A percentile compares a stretch with the other conserved stretches of the same genome.
Evolutionary conservation across 1,284 basidiomycete species (phyloP).

Genomic region (Leccinum pachyderme): DNA sequence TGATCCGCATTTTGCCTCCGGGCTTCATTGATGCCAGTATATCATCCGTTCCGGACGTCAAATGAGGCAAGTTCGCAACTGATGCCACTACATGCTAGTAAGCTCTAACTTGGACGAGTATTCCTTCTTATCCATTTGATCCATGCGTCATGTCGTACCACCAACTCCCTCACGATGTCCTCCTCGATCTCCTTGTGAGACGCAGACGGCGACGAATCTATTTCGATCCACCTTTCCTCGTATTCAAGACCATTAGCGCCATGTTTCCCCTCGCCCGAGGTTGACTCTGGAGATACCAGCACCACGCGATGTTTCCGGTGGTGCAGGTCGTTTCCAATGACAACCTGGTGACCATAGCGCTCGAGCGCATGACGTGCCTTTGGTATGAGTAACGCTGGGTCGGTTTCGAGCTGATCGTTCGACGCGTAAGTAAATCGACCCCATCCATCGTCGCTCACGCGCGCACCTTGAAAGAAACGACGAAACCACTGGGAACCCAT

Average conservation of each 20-base stretch:
- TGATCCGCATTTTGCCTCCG: neutral
- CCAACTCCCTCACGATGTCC: conserved; percentile 79
- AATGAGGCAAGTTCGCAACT: neutral
- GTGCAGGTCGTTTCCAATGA: conserved; percentile 94
- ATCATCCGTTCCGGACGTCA: neutral
- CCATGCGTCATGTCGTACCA: conserved; percentile 76
- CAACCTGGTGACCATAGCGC: conserved; percentile 95
- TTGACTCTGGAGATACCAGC: conserved; percentile 59
- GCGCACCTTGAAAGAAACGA: conserved; percentile 93
- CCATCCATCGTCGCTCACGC: neutral
- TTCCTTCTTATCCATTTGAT: conserved; percentile 27
- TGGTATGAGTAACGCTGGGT: conserved; percentile 78
- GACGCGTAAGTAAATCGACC: neutral
- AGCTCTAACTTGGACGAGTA: neutral
- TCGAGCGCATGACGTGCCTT: conserved; percentile 88
- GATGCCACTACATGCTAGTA: neutral
- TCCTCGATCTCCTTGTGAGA: conserved; percentile 85
- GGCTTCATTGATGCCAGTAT: no score
- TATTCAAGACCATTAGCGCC: conserved; percentile 36
- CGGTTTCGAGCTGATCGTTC: conserved; percentile 83
- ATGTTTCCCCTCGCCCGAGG: conserved; percentile 20
- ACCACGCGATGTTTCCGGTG: conserved; percentile 90
- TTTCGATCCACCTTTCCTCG: conserved; percentile 71
- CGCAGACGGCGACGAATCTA: conserved; percentile 47
- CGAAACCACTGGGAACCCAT: conserved; percentile 90